Evolutionary conservation across 2,329 filamentous ascomycete species (phyloP).

Genomic region (Aspergillus costaricaensis): DNA sequence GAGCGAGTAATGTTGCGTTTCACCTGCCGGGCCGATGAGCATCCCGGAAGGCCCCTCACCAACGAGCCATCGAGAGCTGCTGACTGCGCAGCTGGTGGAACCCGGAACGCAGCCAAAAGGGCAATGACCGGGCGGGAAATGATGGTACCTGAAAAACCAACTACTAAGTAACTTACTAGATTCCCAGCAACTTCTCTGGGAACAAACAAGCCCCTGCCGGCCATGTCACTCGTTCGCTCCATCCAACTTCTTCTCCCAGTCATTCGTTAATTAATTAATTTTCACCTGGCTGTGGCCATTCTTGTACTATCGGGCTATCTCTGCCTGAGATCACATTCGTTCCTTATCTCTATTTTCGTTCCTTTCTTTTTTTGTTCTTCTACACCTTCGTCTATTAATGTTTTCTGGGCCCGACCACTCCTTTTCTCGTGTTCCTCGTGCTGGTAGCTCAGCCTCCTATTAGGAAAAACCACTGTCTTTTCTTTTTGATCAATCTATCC

Average conservation of each 20-base stretch:
- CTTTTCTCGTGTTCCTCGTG: constrained; percentile 21
- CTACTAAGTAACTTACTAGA: not conserved
- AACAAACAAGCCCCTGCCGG: constrained; percentile 17
- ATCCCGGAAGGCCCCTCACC: not conserved
- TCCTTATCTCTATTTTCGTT: constrained; percentile 16
- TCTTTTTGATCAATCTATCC: constrained; percentile 6
- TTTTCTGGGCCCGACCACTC: constrained; percentile 21
- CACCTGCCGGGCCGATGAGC: not conserved
- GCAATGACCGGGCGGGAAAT: constrained; percentile 6
- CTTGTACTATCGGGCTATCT: constrained; percentile 14
- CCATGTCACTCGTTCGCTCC: constrained; percentile 30
- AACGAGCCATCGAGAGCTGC: not conserved
- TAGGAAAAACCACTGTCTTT: constrained; percentile 11
- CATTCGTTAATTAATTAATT: constrained; percentile 34
- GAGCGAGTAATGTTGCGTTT: constrained; percentile 3
- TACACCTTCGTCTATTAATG: constrained; percentile 18
- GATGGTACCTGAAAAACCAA: constrained; percentile 10
- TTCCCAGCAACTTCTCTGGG: not conserved
- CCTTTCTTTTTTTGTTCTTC: constrained; percentile 17
- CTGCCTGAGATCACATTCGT: constrained; percentile 15
- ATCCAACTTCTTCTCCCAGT: constrained; percentile 31
- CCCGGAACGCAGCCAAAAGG: not conserved
- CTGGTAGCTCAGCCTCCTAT: constrained; percentile 14
- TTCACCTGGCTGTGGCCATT: constrained; percentile 17
- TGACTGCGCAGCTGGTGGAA: not conserved